Evolutionary conservation across 2,329 filamentous ascomycete genomes (phyloP), one percentile per base, ranked within the genome.

Genomic region (Xylariaceae sp.): DNA sequence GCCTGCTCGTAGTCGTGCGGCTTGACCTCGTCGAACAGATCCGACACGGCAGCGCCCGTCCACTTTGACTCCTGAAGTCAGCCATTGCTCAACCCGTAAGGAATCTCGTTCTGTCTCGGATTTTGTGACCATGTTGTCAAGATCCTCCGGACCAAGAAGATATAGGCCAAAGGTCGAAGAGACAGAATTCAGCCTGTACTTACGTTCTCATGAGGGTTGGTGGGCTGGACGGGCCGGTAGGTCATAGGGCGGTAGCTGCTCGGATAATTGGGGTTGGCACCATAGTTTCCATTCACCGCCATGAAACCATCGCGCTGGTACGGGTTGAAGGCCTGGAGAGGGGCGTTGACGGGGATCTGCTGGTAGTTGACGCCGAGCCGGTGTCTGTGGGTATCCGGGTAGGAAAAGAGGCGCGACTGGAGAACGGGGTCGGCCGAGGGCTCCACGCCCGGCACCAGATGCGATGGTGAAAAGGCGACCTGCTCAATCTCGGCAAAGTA

Each of bases 261-360:
- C 3, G 29, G 61, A 45, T 78, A 80, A 56, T 73, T 74, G 5
- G 73, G 71, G 46, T 75, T 68, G 17, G 62, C 61, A 27, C 73
- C 74, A 43, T 77, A 73, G 59, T 78, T 78, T 24, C 64, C 31
- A 60, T 85, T 81, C 23, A 84, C 76, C 36, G 77, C 72, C 80
- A 87, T 87, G 37, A 55, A 51, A 7, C 83, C 83, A 49, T 87
- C 81, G 36, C 83, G 74, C 55, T 86, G 80, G 65, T 77, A 83
- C 43, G 82, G 82, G 45, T 33, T 67, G 67, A 73, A 68, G 59
- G 63, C 64, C 60, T 51, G 64, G 56, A 63, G 64, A 2, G 74
- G 66, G 31, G 64, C 64, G 35, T 59, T 57, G 39, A 75, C 65
- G 1, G 72, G 72, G 2, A 77, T 55, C 48, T 76, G 72, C 49